phyloP scores from a whole-genome alignment of 2,329 filamentous ascomycete genomes.

The Paraphaeosphaeria minitans region DNA sequence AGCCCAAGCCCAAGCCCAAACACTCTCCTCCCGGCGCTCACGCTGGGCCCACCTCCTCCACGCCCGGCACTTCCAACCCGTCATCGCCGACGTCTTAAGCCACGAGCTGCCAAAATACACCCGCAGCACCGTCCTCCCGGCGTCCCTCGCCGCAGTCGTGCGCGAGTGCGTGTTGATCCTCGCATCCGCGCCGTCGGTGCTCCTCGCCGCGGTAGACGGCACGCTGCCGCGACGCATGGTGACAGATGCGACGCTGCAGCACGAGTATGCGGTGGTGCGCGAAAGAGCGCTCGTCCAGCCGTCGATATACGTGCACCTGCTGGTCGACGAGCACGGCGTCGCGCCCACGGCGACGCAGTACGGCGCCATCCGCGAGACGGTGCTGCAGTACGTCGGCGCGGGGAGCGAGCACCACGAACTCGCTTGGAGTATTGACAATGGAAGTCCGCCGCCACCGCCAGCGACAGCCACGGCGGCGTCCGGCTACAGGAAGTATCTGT shows the following conservation, averaged over 20 bases:
- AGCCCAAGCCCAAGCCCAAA: neutral
- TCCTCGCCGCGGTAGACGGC: constrained; percentile 33
- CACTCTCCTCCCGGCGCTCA: constrained; percentile 17
- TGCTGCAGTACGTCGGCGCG: constrained; percentile 23
- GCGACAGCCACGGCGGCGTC: no score
- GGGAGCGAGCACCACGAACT: constrained; percentile 1
- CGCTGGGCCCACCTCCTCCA: constrained; percentile 27
- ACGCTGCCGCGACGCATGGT: constrained; percentile 24
- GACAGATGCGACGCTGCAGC: constrained; percentile 19
- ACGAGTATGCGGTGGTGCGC: constrained; percentile 25
- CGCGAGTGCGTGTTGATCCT: constrained; percentile 36
- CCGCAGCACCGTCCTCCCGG: constrained; percentile 19
- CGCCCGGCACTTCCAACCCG: constrained; percentile 23
- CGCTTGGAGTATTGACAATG: constrained; percentile 28
- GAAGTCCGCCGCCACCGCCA: constrained; percentile 17
- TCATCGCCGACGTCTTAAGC: constrained; percentile 31
- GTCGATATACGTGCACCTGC: constrained; percentile 37
- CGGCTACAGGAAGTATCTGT: constrained; percentile 34
- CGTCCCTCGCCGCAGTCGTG: constrained; percentile 18
- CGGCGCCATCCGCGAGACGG: constrained; percentile 22
- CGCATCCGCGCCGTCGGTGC: constrained; percentile 29
- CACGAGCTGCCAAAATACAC: constrained; percentile 33
- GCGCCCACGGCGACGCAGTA: constrained; percentile 33
- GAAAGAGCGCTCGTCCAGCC: constrained; percentile 28
- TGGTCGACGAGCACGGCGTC: constrained; percentile 26